These are phyloP conservation scores for Phytophthora constricta DNA, from an alignment of 352 stramenopile species.

Conservation along the genomic window DNA sequence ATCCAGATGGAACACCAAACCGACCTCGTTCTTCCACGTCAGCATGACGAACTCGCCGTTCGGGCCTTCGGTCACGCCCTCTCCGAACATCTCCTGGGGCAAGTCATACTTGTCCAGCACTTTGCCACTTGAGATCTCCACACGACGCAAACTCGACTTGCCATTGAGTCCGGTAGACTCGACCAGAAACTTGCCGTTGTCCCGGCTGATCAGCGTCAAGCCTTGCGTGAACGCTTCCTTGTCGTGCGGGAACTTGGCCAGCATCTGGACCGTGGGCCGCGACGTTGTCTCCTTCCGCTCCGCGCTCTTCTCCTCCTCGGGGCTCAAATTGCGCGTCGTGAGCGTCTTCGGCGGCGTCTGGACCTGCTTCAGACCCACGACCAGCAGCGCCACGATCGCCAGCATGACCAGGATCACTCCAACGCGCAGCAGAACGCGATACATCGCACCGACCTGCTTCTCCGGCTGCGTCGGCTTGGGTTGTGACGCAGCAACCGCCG, in stretches of 20 bases:
- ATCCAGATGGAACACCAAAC: conserved; percentile 87
- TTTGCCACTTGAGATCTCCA: conserved; percentile 87
- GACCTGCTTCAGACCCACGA: conserved; percentile 14
- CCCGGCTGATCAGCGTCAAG: conserved; percentile 62
- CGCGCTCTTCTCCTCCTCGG: conserved; percentile 13
- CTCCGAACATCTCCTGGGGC: conserved; percentile 82
- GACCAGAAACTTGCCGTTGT: conserved; percentile 82
- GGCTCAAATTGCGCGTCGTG: conserved; percentile 12
- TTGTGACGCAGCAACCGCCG: conserved; percentile 13
- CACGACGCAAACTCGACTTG: conserved; percentile 85
- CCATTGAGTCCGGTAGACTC: conserved; percentile 93
- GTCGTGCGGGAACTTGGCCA: conserved; percentile 85
- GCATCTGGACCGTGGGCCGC: conserved; percentile 55
- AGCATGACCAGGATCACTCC: conserved; percentile 37
- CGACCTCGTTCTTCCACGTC: conserved; percentile 90
- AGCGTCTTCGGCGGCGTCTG: neutral
- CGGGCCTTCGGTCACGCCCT: conserved; percentile 88
- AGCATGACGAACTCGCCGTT: conserved; percentile 88
- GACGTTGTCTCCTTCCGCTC: conserved; percentile 12
- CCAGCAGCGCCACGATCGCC: conserved; percentile 23
- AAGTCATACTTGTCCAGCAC: conserved; percentile 75
- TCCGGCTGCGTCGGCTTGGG: conserved; percentile 17
- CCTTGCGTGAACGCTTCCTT: conserved; percentile 87
- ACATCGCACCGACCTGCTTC: conserved; percentile 31
- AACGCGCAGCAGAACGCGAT: conserved; percentile 43